Evolutionary conservation across 2,329 filamentous ascomycete genomes (phyloP), one percentile per base, ranked within the genome.

Genomic region (Penicillium sumatraense): DNA sequence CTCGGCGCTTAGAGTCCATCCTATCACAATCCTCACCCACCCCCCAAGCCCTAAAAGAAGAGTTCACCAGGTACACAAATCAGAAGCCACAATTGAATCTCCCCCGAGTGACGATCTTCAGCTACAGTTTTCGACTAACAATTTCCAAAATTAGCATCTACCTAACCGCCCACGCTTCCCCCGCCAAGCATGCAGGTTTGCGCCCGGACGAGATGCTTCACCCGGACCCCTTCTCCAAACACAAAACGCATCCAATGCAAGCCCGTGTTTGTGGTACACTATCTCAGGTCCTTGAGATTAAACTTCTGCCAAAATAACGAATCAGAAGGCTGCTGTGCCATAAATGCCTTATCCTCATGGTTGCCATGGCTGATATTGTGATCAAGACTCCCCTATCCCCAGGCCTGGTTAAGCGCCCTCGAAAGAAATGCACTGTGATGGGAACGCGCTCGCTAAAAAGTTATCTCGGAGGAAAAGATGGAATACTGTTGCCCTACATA

Each of bases 131-230:
- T 5, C n/a, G 5, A 44, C 21, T 44, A 42, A 56, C 40, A 42
- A 9, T 42, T 18, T 49, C 58, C 58, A 59, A 59, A 48, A 51
- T 55, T 64, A 54, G 50, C 33, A 26, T 18, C 24, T 27, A 42
- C 21, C 20, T 51, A 44, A 46, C 36, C 46, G 42, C 29, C 31
- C 50, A 47, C 31, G 14, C 21, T 47, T 14, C 31, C 40, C 52
- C 55, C 42, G 57, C 61, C 58, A 64, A 62, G 59, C 60, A 56
- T 65, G 58, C 58, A 58, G n/a, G 50, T 40, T 62, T 18, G 54
- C 57, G 62, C 60, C 50, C 53, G 31, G 21, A 31, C 29, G 29
- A 31, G 11, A 53, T 53, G 47, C 47, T 54, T 50, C 50, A 44
- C 44, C 38, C 40, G 56, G 8, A 21, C 27, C 13, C 9, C n/a